These are phyloP conservation scores for Fragaria nilgerrensis DNA, from an alignment of 306 rosid species.

Conservation along the genomic window DNA sequence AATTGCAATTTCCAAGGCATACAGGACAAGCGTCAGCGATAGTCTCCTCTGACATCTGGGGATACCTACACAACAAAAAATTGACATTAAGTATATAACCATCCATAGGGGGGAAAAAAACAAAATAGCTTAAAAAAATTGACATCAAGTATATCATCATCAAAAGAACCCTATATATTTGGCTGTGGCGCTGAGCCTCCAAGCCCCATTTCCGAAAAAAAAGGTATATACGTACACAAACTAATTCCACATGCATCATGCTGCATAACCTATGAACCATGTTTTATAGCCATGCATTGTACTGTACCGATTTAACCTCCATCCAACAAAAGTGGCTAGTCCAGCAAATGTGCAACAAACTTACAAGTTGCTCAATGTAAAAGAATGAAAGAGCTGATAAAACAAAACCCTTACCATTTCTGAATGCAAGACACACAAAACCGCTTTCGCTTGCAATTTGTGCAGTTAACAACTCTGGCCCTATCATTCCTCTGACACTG, in stretches of 20 bases:
- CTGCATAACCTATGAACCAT: too few relatives aligned
- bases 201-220: too few relatives aligned
- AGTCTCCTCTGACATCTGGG: constrained; percentile 40
- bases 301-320: not conserved
- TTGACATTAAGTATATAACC: not conserved
- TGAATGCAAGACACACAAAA: constrained; percentile 52
- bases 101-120: too few relatives aligned
- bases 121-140: too few relatives aligned
- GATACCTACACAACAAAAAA: constrained; percentile 56
- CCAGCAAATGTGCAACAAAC: too few relatives aligned
- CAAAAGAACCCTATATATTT: too few relatives aligned
- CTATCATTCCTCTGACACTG: constrained; percentile 91
- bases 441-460: constrained; percentile 43
- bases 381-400: not conserved
- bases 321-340: too few relatives aligned
- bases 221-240: not conserved
- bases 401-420: constrained; percentile 42
- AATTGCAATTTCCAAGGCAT: constrained; percentile 77
- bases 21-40: constrained; percentile 69
- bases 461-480: constrained; percentile 59
- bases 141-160: too few relatives aligned
- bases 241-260: not conserved
- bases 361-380: not conserved
- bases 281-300: too few relatives aligned
- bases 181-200: too few relatives aligned